A percentile compares a stretch with the other conserved stretches of the same genome.
These are phyloP conservation scores for Picocystis sp. DNA, from an alignment of 163 green algal genomes.

Conservation along the genomic window DNA sequence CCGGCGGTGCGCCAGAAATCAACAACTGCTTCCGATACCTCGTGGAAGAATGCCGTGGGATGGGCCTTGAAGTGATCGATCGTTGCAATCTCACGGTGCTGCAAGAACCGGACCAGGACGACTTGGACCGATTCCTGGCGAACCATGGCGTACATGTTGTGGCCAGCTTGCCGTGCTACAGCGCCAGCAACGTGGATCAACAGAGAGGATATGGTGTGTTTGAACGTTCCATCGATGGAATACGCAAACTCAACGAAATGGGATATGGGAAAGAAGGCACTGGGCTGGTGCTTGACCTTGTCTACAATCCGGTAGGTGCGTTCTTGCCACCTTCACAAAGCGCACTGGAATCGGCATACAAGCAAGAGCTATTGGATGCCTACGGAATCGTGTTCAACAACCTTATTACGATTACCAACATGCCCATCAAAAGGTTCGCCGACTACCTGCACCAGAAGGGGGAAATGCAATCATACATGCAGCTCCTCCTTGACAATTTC, in stretches of 20 bases:
- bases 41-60: slow-evolving; percentile 35
- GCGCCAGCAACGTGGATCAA: slow-evolving; percentile 63
- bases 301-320: slow-evolving; percentile 83
- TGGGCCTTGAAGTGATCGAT: slow-evolving; percentile 79
- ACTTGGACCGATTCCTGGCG: slow-evolving; percentile 67
- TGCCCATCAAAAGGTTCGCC: slow-evolving; percentile 91
- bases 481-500: slow-evolving; percentile 61
- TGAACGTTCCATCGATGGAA: slow-evolving; percentile 59
- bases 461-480: slow-evolving; percentile 75
- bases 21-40: slow-evolving; percentile 66
- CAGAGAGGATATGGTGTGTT: slow-evolving; percentile 82
- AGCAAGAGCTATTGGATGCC: slow-evolving; percentile 35
- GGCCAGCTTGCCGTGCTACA: slow-evolving; percentile 90
- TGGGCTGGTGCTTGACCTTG: slow-evolving; percentile 64
- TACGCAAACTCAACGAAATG: slow-evolving; percentile 23
- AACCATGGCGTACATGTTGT: slow-evolving; percentile 69
- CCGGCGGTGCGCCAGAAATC: slow-evolving; percentile 81
- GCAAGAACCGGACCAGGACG: slow-evolving; percentile 77
- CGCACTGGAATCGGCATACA: slow-evolving; percentile 59
- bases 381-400: slow-evolving; percentile 72
- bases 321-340: slow-evolving; percentile 66
- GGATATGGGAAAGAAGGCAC: slow-evolving; percentile 38
- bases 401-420: slow-evolving; percentile 91
- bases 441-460: slow-evolving; percentile 45
- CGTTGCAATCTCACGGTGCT: slow-evolving; percentile 96